Evolutionary conservation across 2,329 filamentous ascomycete species (phyloP), one percentile per base, ranked within the genome.

Genomic region (Fusarium austroafricanum): DNA sequence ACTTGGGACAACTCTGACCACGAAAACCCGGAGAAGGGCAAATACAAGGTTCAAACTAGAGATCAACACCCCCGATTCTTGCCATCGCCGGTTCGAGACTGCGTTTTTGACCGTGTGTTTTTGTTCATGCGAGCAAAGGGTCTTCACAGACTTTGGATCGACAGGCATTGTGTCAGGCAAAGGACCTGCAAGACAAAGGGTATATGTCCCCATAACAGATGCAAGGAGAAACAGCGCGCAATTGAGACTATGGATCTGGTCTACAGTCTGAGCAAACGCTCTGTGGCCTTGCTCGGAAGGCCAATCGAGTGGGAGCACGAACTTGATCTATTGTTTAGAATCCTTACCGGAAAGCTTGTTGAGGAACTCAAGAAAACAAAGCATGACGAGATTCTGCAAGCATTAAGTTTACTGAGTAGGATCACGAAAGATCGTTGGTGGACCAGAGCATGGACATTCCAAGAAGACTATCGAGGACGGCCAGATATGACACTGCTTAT

Each of bases 361-460:
- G 9, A 29, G 28, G 10, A 29, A 21, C 44, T 31, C 0, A 7
- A 20, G 1, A 5, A 6, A 31, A 26, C 5, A 20, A 5, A 28
- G 1, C 7, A 29, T 10, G 10, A 37, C 2, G 20, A 56, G 1
- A 2, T 42, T 2, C 2, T 42, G 7, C 14, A 50, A 23, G 44
- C 44, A 18, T 35, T 50, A 1, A 15, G n/a, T n/a, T 35, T 55
- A 4, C 5, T 55, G 6, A n/a, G 10, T 28, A n/a, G 44, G 10
- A 50, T 56, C 8, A 56, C 44, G 17, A 56, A 50, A 42, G 53
- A 56, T 29, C 21, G 28, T 11, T 56, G 44, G 53, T 56, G 44
- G 53, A 50, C 37, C 1, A 56, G 53, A 5, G 53, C 28, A 1
- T 56, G 35, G 53, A 56, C 29, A 4, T 56, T 56, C 9, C 28